A percentile compares a stretch with the other conserved stretches of the same genome.
phyloP scores from a whole-genome alignment of 768 basidiomycete genomes.

The Tulasnella calospora region DNA sequence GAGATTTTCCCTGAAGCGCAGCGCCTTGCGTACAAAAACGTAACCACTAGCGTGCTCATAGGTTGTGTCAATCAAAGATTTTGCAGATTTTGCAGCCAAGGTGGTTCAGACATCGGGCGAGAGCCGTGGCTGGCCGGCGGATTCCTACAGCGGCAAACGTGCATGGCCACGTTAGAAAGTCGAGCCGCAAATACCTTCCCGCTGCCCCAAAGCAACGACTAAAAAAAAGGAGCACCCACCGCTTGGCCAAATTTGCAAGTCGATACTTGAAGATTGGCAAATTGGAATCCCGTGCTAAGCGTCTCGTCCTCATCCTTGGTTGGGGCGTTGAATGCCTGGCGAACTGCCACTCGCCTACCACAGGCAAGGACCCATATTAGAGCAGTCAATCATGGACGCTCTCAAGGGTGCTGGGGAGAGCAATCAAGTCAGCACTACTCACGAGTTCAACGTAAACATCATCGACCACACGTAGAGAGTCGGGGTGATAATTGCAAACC shows the following conservation, averaged over 20 bases:
- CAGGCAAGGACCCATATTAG: not conserved
- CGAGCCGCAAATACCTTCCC: too few relatives aligned
- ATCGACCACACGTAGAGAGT: not conserved
- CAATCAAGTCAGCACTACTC: not conserved
- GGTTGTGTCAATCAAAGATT: not conserved
- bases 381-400: not conserved
- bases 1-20: not conserved
- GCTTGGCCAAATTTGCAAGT: not conserved
- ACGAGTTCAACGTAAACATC: slow-evolving; percentile 16
- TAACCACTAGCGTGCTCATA: too few relatives aligned
- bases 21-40: not conserved
- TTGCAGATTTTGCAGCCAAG: not conserved
- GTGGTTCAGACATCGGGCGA: not conserved
- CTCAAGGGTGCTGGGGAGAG: not conserved
- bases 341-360: not conserved
- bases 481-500: not conserved
- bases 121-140: not conserved
- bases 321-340: not conserved
- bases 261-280: not conserved
- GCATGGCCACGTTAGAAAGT: not conserved
- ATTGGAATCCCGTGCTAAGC: not conserved
- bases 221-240: not conserved
- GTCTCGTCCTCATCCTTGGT: not conserved
- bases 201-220: not conserved
- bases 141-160: not conserved